Evolutionary conservation across 108 stramenopile genomes (phyloP), one percentile per base, ranked within the genome.

Genomic region (Cylindrotheca fusiformis): DNA sequence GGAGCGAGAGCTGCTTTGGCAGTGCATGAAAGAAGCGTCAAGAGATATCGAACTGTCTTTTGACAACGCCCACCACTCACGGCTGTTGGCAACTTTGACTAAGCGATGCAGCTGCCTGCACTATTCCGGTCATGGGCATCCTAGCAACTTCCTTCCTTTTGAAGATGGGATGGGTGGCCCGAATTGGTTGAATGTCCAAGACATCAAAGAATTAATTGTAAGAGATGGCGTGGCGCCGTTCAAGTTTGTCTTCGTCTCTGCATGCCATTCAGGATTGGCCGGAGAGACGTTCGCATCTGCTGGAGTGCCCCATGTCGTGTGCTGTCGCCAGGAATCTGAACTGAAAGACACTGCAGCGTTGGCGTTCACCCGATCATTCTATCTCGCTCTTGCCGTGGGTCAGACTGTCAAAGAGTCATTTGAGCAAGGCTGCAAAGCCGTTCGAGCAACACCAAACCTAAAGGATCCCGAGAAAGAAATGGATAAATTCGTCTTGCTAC

Each of bases 261-360:
- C 96, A 0, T 96, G 96, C 68, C 81, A 94, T 60, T 88, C 86
- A n/a, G 79, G 78, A 14, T 31, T 76, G 21, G 89, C 85, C 45
- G 96, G 94, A 12, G 76, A 87, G 52, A 94, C 95, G 1, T 96
- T 97, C 63, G 89, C 91, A 21, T 81, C 69, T 0, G 96, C 96
- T 14, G 95, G 95, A 14, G 94, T 96, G 22, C 87, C 91, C 12
- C 96, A 97, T 71, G 96, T 97, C n/a, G 95, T 97, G 20, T 93
- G 91, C 48, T 92, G 95, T 36, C 83, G 78, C 55, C 74, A 88
- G 55, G 87, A 92, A 44, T 88, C 78, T 27, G 82, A 84, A 60
- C 67, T 97, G 12, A 87, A 84, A 57, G 96, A 96, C 65, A 72
- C 83, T 26, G 90, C 90, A 24, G 90, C 93, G 25, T 60, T 86